These are phyloP conservation scores for Cyberlindnera suaveolens DNA, from an alignment of 805 yeast species.

Conservation along the genomic window DNA sequence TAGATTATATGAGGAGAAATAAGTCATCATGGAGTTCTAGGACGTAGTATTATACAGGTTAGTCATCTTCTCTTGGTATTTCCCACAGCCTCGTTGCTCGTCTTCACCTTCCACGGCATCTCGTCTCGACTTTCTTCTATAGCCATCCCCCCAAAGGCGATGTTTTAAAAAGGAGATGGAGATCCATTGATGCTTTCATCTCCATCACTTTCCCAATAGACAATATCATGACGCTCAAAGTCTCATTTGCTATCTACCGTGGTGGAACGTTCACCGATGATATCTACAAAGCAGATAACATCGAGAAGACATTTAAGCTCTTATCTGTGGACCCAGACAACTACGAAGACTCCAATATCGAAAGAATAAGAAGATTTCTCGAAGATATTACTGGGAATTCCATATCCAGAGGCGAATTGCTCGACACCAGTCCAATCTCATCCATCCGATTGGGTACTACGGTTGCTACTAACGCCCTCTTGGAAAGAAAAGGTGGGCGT, in stretches of 20 bases:
- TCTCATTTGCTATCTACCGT: conserved; percentile 15
- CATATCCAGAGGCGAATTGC: conserved; percentile 28
- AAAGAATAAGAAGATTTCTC: conserved; percentile 41
- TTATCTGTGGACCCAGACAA: conserved; percentile 41
- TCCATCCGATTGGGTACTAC: conserved; percentile 44
- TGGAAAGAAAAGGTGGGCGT: conserved; percentile 45
- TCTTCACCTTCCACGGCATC: too few relatives aligned
- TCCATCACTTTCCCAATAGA: too few relatives aligned
- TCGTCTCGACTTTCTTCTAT: too few relatives aligned
- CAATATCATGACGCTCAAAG: conserved; percentile 8
- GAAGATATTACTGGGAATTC: conserved; percentile 29
- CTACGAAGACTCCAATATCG: conserved; percentile 45
- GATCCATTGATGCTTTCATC: too few relatives aligned
- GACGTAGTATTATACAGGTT: too few relatives aligned
- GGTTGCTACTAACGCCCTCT: conserved; percentile 48
- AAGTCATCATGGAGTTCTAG: too few relatives aligned
- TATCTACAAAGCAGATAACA: conserved; percentile 8
- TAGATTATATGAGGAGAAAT: too few relatives aligned
- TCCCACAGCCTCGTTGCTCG: too few relatives aligned
- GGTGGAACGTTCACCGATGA: conserved; percentile 18
- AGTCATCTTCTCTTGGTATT: too few relatives aligned
- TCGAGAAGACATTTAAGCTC: conserved; percentile 32
- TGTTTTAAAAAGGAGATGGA: too few relatives aligned
- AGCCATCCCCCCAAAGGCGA: too few relatives aligned
- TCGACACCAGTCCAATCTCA: conserved; percentile 32